phyloP scores from a whole-genome alignment of 1,284 basidiomycete genomes.

The Apiotrichum gamsii region DNA sequence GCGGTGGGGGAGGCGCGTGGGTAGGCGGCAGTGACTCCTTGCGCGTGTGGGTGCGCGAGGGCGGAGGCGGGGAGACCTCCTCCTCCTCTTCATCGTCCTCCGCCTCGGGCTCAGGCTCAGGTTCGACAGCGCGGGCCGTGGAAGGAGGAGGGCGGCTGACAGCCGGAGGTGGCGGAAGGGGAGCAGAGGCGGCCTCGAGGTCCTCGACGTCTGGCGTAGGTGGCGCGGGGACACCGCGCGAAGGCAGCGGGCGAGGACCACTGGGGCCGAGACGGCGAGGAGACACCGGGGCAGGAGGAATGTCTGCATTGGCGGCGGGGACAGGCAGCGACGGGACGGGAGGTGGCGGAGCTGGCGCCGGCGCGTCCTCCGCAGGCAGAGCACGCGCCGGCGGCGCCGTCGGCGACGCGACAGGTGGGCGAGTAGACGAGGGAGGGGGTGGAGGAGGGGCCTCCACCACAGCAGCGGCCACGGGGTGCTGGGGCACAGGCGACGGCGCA shows the following conservation, averaged over 20 bases:
- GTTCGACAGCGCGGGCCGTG: background rate
- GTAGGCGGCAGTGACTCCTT: background rate
- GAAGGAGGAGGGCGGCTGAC: conserved; percentile 19
- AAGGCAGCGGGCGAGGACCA: conserved; percentile 23
- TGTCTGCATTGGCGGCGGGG: too few species aligned
- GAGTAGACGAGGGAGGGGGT: too few species aligned
- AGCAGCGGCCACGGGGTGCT: conserved; percentile 13
- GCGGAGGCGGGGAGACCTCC: conserved; percentile 1
- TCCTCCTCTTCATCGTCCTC: conserved; percentile 23
- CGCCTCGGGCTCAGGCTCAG: conserved; percentile 16
- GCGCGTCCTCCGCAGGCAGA: conserved; percentile 6
- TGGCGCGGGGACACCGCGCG: background rate
- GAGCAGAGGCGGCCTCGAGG: conserved; percentile 14
- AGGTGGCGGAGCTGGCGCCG: too few species aligned
- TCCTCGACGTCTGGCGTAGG: conserved; percentile 6
- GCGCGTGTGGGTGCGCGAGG: background rate
- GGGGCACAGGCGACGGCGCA: background rate
- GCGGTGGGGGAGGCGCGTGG: background rate
- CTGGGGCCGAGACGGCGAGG: too few species aligned
- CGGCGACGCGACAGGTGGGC: too few species aligned
- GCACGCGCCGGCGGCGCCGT: background rate
- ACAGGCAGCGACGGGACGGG: too few species aligned
- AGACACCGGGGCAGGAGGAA: too few species aligned
- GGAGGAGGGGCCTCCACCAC: too few species aligned
- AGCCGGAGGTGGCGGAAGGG: conserved; percentile 15